These are phyloP conservation scores for Suillus weaverae DNA, from an alignment of 768 basidiomycete species.

Conservation along the genomic window DNA sequence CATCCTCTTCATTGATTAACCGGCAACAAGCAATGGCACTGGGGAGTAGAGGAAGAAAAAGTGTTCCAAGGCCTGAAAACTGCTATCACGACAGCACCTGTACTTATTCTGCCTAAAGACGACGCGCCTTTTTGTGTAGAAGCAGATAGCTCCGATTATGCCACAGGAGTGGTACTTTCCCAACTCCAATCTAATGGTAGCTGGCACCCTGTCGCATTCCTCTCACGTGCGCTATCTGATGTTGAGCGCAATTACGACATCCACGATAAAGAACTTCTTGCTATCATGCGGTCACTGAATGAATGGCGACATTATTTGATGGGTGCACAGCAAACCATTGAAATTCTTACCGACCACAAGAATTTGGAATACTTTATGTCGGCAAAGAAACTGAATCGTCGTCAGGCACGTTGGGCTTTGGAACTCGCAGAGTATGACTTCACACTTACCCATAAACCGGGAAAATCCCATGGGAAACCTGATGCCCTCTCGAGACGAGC, in stretches of 20 bases:
- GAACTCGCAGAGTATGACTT: too few relatives aligned
- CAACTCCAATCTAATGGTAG: conserved; percentile 13
- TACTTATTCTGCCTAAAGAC: conserved; percentile 20
- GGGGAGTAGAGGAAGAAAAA: conserved; percentile 20
- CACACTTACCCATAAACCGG: too few relatives aligned
- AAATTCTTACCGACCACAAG: conserved; percentile 37
- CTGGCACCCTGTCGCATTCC: conserved; percentile 41
- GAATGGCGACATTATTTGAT: conserved; percentile 11
- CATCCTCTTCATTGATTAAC: conserved; percentile 31
- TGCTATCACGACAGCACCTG: conserved; percentile 25
- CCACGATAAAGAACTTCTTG: conserved; percentile 37
- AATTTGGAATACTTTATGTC: conserved; percentile 48
- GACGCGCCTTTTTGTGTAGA: conserved; percentile 23
- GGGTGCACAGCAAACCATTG: not conserved
- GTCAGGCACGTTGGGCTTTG: too few relatives aligned
- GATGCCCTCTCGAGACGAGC: too few relatives aligned
- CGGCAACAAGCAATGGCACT: conserved; percentile 28
- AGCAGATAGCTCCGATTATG: conserved; percentile 32
- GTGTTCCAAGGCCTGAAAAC: conserved; percentile 33
- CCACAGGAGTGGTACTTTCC: conserved; percentile 33
- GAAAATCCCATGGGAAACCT: too few relatives aligned
- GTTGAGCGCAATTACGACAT: conserved; percentile 46
- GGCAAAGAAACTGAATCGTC: too few relatives aligned
- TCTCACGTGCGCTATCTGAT: conserved; percentile 31
- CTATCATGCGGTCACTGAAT: conserved; percentile 22